Evolutionary conservation across 192 early-diverging fungal species (phyloP), one percentile per base, ranked within the genome.

Genomic region (Helicostylum pulchrum): DNA sequence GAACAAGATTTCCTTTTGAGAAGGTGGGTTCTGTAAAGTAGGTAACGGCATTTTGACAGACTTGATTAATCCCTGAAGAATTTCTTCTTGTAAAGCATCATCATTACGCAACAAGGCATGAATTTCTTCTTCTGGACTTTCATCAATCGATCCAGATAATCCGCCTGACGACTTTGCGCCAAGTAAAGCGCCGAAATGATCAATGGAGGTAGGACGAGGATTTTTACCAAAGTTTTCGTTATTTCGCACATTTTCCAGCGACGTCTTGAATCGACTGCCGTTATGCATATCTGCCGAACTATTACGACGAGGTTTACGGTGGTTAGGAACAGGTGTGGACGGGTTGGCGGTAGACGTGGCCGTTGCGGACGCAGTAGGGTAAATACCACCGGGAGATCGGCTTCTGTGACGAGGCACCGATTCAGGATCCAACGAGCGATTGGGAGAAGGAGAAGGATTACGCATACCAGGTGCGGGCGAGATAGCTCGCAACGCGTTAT

Each of bases 31-130:
- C 62, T 93, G 89, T 3, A 87, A 79, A 62, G 78, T 88, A 54
- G 93, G 94, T 36, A 94, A 78, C 9, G 95, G 94, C 64, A 98
- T 94, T 68, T 92, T 90, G 36, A 98, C 77, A 68, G 88, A 88
- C 67, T 86, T 89, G 51, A 99, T 88, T 14, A 99, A 82, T 49
- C 92, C 90, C 53, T 93, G 87, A 23, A 97, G 75, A 34, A 99
- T 88, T 81, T 98, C 96, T 34, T 87, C 84, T 12, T 83, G 71
- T 11, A 90, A 69, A 36, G 79, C 75, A 8, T 83, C 86, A 20
- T 83, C 83, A 53, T 87, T 85, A 42, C 84, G 76, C 58, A 86
- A 67, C n/a, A 89, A 78, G 1, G 34, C 34, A 54, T 42, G 50
- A 50, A 64, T 53, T 50, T 66, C 64, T 57, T 66, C 64, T 46